Conservation (phyloP, 192 early-diverging fungal species). For the Chytriomyces sp. region DNA sequence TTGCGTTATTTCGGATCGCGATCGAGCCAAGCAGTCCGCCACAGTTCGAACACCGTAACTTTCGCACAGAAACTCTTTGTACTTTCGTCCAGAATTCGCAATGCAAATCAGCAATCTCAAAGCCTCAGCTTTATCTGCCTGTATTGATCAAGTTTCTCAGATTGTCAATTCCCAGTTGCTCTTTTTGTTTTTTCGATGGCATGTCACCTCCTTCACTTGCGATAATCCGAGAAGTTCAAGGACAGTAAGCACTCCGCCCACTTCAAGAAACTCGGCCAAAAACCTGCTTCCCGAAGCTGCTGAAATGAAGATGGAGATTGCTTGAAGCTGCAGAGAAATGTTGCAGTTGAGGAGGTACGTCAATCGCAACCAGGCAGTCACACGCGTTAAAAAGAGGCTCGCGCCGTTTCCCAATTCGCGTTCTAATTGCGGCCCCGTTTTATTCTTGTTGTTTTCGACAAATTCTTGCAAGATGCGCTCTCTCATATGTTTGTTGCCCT, state of each 20-base stretch:
- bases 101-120: constrained; percentile 55
- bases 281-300: constrained; percentile 63
- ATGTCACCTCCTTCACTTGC: constrained; percentile 62
- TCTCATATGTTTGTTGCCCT: constrained; percentile 59
- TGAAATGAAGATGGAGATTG: constrained; percentile 64
- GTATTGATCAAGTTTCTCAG: constrained; percentile 5
- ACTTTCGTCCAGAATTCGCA: constrained; percentile 59
- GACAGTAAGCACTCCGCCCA: constrained; percentile 67
- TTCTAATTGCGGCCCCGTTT: constrained; percentile 68
- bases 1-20: constrained; percentile 61
- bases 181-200: neutral
- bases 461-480: constrained; percentile 63
- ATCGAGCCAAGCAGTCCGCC: constrained; percentile 62
- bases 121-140: constrained; percentile 64
- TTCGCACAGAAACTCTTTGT: constrained; percentile 73
- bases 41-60: constrained; percentile 65
- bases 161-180: constrained; percentile 15
- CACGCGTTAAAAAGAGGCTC: constrained; percentile 62
- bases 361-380: constrained; percentile 63
- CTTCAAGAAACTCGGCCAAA: constrained; percentile 67
- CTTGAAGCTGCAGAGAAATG: constrained; percentile 57
- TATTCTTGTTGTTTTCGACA: constrained; percentile 55
- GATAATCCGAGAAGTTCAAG: constrained; percentile 61
- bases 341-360: constrained; percentile 63
- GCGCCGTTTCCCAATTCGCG: constrained; percentile 64